Conservation (phyloP, 169 alveolate genomes). For the Babesia gibsoni region DNA sequence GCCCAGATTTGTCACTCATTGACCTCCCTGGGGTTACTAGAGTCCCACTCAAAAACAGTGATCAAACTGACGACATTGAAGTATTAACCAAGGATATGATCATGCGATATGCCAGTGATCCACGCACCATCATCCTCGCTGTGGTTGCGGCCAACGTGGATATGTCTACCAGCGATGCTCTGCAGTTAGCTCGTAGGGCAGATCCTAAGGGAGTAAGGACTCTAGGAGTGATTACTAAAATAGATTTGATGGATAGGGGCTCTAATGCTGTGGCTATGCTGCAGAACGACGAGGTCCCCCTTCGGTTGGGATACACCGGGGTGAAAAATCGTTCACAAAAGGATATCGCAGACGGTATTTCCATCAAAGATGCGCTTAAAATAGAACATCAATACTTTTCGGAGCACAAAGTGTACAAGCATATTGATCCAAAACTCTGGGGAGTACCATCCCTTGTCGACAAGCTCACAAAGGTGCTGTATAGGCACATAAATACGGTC, state of each 20-base stretch:
- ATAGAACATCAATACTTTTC: slow-evolving; percentile 90
- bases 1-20: slow-evolving; percentile 96
- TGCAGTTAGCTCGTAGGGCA: slow-evolving; percentile 92
- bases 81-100: slow-evolving; percentile 92
- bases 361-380: slow-evolving; percentile 85
- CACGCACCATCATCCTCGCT: slow-evolving; percentile 94
- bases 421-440: slow-evolving; percentile 86
- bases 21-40: slow-evolving; percentile 99
- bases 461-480: slow-evolving; percentile 93
- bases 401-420: slow-evolving; percentile 90
- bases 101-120: slow-evolving; percentile 90
- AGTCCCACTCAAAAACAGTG: slow-evolving; percentile 94
- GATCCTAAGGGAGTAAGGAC: slow-evolving; percentile 96
- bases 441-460: slow-evolving; percentile 95
- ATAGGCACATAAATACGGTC: slow-evolving; percentile 92
- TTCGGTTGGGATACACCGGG: slow-evolving; percentile 96
- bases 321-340: slow-evolving; percentile 91
- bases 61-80: slow-evolving; percentile 93
- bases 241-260: slow-evolving; percentile 98
- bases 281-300: slow-evolving; percentile 92
- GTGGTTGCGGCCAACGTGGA: slow-evolving; percentile 98
- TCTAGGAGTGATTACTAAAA: slow-evolving; percentile 93
- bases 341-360: slow-evolving; percentile 88
- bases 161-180: slow-evolving; percentile 96
- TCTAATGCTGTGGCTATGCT: slow-evolving; percentile 95